Percentiles rank a stretch among this genome's conserved stretches.
Evolutionary conservation across 805 yeast genomes (phyloP).

Genomic region (Candida wancherniae): DNA sequence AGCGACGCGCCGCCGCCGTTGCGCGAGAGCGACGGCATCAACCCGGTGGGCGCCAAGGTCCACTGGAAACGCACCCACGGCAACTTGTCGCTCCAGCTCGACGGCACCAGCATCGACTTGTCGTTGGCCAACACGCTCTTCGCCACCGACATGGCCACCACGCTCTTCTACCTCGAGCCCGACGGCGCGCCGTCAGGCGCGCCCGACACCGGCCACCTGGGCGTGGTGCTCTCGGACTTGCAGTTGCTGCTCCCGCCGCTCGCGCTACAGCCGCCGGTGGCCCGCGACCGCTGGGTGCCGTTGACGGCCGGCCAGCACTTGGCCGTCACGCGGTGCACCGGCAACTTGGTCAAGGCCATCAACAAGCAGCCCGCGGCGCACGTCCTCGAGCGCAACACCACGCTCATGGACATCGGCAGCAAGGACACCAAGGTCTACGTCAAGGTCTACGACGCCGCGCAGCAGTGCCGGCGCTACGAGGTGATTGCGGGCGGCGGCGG

Average conservation of each 20-base stretch:
- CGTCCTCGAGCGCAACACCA: conserved; percentile 43
- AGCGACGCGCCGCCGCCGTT: conserved; percentile 20
- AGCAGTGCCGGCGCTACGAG: conserved; percentile 31
- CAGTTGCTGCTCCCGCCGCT: conserved; percentile 21
- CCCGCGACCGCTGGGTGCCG: conserved; percentile 32
- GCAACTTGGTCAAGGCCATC: conserved; percentile 56
- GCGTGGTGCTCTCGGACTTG: conserved; percentile 27
- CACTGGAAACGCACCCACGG: conserved; percentile 36
- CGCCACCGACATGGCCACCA: conserved; percentile 29
- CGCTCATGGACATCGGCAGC: conserved; percentile 35
- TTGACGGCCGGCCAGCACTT: conserved; percentile 26
- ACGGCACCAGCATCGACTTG: conserved; percentile 16
- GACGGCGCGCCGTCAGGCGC: background rate
- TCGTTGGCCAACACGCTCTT: conserved; percentile 39
- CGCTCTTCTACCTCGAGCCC: conserved; percentile 33
- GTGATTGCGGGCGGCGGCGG: conserved; percentile 74
- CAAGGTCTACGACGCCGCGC: conserved; percentile 19
- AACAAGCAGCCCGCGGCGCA: conserved; percentile 54
- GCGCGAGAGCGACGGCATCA: conserved; percentile 32
- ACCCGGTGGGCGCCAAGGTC: conserved; percentile 29
- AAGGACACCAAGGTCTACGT: conserved; percentile 43
- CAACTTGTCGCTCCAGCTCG: conserved; percentile 19
- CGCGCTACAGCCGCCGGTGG: conserved; percentile 3
- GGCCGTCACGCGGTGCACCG: conserved; percentile 45
- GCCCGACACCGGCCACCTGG: conserved; percentile 17